Evolutionary conservation across 1,139 yeast genomes (phyloP).

Genomic region (Yamadazyma diospyri): DNA sequence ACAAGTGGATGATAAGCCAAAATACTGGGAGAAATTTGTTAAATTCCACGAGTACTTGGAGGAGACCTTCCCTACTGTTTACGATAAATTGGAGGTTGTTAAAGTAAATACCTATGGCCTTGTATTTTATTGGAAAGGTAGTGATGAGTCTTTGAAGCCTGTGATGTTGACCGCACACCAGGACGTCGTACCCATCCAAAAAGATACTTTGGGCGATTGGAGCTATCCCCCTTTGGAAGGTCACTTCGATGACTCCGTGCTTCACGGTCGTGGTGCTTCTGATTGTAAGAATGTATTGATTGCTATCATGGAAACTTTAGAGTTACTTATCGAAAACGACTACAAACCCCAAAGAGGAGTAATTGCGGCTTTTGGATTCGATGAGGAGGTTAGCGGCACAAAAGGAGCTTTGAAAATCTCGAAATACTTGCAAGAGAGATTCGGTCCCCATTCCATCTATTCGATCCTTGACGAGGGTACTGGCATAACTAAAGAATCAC

Average conservation of each 20-base stretch:
- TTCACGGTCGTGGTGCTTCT: constrained; percentile 41
- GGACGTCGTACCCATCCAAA: constrained; percentile 80
- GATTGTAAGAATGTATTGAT: constrained; percentile 42
- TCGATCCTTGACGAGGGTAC: constrained; percentile 44
- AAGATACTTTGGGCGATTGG: constrained; percentile 58
- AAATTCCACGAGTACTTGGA: constrained; percentile 56
- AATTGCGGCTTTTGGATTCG: constrained; percentile 43
- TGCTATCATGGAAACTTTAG: constrained; percentile 38
- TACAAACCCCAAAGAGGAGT: constrained; percentile 35
- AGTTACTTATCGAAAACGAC: constrained; percentile 27
- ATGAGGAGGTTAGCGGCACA: constrained; percentile 40
- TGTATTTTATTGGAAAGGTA: constrained; percentile 65
- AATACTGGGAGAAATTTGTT: constrained; percentile 41
- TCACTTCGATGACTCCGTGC: constrained; percentile 52
- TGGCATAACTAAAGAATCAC: constrained; percentile 25
- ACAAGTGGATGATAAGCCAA: constrained; percentile 32
- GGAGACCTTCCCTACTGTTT: constrained; percentile 57
- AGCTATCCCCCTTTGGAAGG: constrained; percentile 68
- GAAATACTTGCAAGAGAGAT: constrained; percentile 24
- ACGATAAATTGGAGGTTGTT: constrained; percentile 45
- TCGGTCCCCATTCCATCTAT: constrained; percentile 33
- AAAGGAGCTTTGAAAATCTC: constrained; percentile 28
- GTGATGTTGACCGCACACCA: constrained; percentile 71
- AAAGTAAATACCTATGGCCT: constrained; percentile 65
- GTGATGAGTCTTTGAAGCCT: constrained; percentile 53